Evolutionary conservation across 2,329 filamentous ascomycete species (phyloP), one percentile per base, ranked within the genome.

Genomic region (Trichoderma sp.): DNA sequence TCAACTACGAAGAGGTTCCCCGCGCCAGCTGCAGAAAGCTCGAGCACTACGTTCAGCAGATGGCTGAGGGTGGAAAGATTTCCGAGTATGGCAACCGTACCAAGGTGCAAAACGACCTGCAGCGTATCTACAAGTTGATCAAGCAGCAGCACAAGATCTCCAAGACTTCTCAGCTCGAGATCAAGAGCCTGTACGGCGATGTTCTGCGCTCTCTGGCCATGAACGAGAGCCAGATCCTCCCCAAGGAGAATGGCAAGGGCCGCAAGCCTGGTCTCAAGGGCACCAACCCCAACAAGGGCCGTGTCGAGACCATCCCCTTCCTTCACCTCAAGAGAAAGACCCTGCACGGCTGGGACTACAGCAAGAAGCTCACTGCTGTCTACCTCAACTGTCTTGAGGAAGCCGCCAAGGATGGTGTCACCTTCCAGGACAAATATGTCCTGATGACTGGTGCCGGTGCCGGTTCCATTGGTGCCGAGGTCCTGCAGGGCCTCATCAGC

Each of bases 391-490:
- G 94, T 74, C 84, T 99, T 36, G 95, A 97, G 84, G 89, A 95
- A 74, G 94, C 95, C 75, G 96, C 96, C 75, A 92, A 91, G 78
- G 87, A 90, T 70, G 96, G 96, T 81, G 91, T 99, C 72, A 96
- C 91, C 61, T 99, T 97, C 86, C 89, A 94, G 80, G 94, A 93
- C 84, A 98, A 98, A 87, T 93, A 98, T 79, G 95, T 93, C 62
- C 89, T 99, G 76, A 99, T 99, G 95, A 99, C 96, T 73, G 96
- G 96, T 84, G 96, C 96, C 75, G 96, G 96, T 83, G 96, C 95
- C 75, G 97, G 97, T 58, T 99, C 96, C 66, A 99, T 99, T 76
- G 96, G 96, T 81, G 96, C 96, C 43, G 96, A 98, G 78, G 96
- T 99, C 68, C 88, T 99, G 15, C 95, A 98, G 82, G 96, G 96